A percentile compares a stretch with the other conserved stretches of the same genome.
These are phyloP conservation scores for Saccharomycopsis amapae DNA, from an alignment of 805 yeast species.

Conservation along the genomic window DNA sequence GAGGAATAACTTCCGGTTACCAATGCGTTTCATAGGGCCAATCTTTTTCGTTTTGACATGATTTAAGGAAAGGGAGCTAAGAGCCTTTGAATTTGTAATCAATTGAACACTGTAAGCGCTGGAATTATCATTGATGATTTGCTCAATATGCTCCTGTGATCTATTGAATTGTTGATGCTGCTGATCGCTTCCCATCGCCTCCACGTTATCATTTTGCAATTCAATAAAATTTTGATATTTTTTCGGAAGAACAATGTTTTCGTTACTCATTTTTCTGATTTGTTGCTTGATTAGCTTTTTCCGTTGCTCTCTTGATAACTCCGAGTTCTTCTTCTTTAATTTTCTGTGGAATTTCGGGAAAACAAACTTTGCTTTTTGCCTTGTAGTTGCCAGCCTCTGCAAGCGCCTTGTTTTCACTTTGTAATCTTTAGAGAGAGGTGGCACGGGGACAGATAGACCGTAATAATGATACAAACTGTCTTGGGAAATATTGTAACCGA, in stretches of 20 bases:
- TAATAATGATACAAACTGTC: conserved; percentile 13
- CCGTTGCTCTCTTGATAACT: conserved; percentile 11
- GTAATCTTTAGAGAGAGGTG: not conserved
- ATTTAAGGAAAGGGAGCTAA: conserved; percentile 7
- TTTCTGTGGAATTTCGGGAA: not conserved
- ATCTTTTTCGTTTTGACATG: not conserved
- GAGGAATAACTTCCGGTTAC: conserved; percentile 1
- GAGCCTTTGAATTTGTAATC: conserved; percentile 15
- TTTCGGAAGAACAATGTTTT: conserved; percentile 3
- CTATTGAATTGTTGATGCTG: not conserved
- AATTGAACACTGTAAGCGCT: conserved; percentile 18
- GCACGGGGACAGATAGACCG: not conserved
- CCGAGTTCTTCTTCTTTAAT: not conserved
- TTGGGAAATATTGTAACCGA: conserved; percentile 15
- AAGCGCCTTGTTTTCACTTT: not conserved
- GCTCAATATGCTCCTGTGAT: conserved; percentile 1
- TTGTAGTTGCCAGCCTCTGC: conserved; percentile 9
- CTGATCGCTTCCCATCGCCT: not conserved
- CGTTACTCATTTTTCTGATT: conserved; percentile 11
- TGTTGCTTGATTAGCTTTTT: conserved; percentile 13
- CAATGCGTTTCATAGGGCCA: not conserved
- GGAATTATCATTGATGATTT: conserved; percentile 15
- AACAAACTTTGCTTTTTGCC: conserved; percentile 13
- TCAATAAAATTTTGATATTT: conserved; percentile 15
- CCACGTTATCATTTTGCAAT: not conserved